These are phyloP conservation scores for Aspergillus proliferans DNA, from an alignment of 2,329 filamentous ascomycete species.

Conservation along the genomic window DNA sequence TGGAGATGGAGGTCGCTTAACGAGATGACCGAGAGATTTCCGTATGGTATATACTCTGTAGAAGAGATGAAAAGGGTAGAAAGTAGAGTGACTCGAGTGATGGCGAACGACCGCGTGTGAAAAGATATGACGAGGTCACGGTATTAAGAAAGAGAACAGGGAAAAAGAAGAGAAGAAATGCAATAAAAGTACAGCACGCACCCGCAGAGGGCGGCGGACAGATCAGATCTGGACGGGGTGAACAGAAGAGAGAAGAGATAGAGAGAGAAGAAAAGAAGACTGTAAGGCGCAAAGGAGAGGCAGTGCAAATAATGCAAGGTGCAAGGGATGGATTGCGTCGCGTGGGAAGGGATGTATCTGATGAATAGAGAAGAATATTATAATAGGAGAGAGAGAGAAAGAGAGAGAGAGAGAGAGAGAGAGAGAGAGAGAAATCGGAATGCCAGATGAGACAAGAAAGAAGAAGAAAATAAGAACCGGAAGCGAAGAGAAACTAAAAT, in stretches of 20 bases:
- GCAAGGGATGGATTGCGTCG: constrained; percentile 26
- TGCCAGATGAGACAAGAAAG: background rate
- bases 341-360: constrained; percentile 21
- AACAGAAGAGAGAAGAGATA: background rate
- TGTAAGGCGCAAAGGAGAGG: constrained; percentile 8
- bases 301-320: constrained; percentile 24
- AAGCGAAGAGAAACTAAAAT: constrained; percentile 2
- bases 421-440: background rate
- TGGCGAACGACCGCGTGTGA: background rate
- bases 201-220: constrained; percentile 19
- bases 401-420: too few relatives aligned
- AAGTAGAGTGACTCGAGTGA: background rate
- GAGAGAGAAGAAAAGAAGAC: constrained; percentile 1
- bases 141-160: too few relatives aligned
- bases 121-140: too few relatives aligned
- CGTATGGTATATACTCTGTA: too few relatives aligned
- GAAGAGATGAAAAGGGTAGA: background rate
- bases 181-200: constrained; percentile 13
- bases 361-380: background rate
- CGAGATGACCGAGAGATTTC: too few relatives aligned
- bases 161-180: background rate
- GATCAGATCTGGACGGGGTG: constrained; percentile 19
- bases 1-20: too few relatives aligned
- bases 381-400: too few relatives aligned
- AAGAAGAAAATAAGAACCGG: constrained; percentile 3